These are phyloP conservation scores for Daedalea quercina DNA, from an alignment of 768 basidiomycete genomes.

Conservation along the genomic window DNA sequence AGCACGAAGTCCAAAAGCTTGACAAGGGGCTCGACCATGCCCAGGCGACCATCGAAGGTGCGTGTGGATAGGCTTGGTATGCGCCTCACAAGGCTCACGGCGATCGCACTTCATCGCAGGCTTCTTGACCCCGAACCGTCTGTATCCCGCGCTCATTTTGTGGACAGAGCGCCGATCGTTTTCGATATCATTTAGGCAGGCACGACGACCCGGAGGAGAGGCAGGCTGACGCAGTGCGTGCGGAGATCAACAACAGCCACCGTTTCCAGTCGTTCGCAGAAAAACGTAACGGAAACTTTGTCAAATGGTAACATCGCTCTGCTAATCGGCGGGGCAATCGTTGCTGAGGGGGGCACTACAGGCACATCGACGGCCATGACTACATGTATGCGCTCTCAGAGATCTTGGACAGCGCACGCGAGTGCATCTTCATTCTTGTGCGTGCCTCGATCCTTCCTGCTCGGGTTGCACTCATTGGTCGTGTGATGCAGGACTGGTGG, in stretches of 20 bases:
- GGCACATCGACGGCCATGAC: conserved; percentile 94
- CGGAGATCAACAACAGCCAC: conserved; percentile 71
- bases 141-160: background rate
- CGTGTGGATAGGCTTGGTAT: background rate
- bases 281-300: conserved; percentile 59
- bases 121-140: conserved; percentile 1
- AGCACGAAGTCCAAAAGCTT: background rate
- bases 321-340: conserved; percentile 1
- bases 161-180: background rate
- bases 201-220: conserved; percentile 77
- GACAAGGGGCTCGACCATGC: background rate
- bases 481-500: conserved; percentile 71
- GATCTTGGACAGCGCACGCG: conserved; percentile 73
- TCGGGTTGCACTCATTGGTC: background rate
- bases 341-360: conserved; percentile 14
- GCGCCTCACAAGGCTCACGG: background rate
- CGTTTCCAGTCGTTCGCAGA: conserved; percentile 82
- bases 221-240: conserved; percentile 60
- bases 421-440: conserved; percentile 85
- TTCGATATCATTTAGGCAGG: conserved; percentile 29
- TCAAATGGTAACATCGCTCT: conserved; percentile 62
- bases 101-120: background rate
- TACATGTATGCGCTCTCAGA: conserved; percentile 95
- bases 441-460: conserved; percentile 6
- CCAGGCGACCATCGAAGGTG: background rate